These are phyloP conservation scores for Corchorus capsularis DNA, from an alignment of 345 rosid genomes.

Conservation along the genomic window DNA sequence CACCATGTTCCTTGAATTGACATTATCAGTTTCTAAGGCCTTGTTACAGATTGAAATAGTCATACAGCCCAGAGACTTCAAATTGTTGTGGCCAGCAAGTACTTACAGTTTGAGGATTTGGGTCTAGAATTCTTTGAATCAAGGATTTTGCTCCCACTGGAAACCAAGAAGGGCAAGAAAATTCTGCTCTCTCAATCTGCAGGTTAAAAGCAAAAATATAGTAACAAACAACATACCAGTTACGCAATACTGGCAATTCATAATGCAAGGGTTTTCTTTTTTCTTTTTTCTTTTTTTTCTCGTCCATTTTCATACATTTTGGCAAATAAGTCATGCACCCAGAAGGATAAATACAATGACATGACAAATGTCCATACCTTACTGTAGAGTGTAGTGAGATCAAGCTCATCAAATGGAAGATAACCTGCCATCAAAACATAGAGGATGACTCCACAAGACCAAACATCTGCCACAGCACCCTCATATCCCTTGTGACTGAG, in stretches of 20 bases:
- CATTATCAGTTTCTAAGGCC: constrained; percentile 5
- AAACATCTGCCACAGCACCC: constrained; percentile 93
- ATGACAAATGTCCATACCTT: constrained; percentile 62
- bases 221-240: not conserved
- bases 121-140: constrained; percentile 81
- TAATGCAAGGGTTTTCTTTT: not conserved
- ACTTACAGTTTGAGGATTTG: constrained; percentile 88
- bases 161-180: constrained; percentile 86
- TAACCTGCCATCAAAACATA: constrained; percentile 95
- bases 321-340: not conserved
- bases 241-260: not conserved
- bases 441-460: constrained; percentile 98
- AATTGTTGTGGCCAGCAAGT: constrained; percentile 9
- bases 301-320: not conserved
- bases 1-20: not conserved
- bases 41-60: not conserved
- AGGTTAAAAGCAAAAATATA: constrained; percentile 9
- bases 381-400: constrained; percentile 87
- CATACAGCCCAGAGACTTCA: not conserved
- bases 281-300: not conserved
- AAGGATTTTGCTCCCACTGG: constrained; percentile 85
- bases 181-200: constrained; percentile 87
- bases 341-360: constrained; percentile 9
- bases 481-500: constrained; percentile 95
- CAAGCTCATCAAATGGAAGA: constrained; percentile 98